Evolutionary conservation across 2,329 filamentous ascomycete genomes (phyloP).

Genomic region (Pseudogymnoascus pannorum): DNA sequence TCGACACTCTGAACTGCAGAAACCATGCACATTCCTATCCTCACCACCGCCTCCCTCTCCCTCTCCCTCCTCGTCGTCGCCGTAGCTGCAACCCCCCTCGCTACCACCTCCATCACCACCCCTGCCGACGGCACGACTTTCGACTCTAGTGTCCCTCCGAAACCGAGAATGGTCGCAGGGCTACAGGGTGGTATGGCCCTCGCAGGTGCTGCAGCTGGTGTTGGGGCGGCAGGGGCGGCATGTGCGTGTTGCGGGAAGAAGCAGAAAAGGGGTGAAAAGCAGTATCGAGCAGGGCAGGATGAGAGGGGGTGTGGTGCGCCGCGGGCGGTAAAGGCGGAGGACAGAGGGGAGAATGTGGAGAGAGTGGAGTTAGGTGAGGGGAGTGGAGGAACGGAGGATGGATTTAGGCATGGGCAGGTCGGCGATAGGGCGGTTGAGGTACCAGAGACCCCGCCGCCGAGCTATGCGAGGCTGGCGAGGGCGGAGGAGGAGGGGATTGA

Average conservation of each 20-base stretch:
- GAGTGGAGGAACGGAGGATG: background rate
- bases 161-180: background rate
- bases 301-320: background rate
- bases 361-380: background rate
- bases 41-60: background rate
- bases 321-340: background rate
- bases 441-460: background rate
- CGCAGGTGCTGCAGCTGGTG: background rate
- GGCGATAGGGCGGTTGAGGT: background rate
- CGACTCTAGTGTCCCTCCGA: background rate
- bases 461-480: background rate
- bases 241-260: background rate
- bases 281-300: background rate
- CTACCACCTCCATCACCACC: background rate
- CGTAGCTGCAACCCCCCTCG: background rate
- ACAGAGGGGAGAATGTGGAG: background rate
- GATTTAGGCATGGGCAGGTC: background rate
- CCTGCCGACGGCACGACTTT: background rate
- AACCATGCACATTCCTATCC: background rate
- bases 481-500: background rate
- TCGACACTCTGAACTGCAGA: background rate
- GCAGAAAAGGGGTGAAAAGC: background rate
- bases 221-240: background rate
- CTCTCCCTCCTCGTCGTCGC: background rate
- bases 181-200: background rate